Percentiles rank a stretch among this genome's conserved stretches.
These are phyloP conservation scores for Cadophora gregata DNA, from an alignment of 2,329 filamentous ascomycete genomes.

Conservation along the genomic window DNA sequence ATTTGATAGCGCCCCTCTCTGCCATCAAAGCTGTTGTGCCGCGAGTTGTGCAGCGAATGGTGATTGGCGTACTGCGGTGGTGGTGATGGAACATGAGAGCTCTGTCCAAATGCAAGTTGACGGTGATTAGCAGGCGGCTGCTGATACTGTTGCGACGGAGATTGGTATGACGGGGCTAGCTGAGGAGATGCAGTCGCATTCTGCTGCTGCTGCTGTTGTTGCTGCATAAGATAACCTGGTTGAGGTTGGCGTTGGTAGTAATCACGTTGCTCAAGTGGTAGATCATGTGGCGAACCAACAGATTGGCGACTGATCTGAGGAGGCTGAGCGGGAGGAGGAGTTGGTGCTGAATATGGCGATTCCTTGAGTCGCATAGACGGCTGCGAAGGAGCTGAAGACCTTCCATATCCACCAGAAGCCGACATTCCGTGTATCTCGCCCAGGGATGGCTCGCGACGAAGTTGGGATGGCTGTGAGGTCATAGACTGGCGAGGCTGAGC, in stretches of 20 bases:
- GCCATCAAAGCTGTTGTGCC: conserved; percentile 43
- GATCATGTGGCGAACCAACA: conserved; percentile 40
- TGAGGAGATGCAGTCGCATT: conserved; percentile 38
- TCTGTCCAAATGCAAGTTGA: conserved; percentile 41
- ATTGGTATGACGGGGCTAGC: conserved; percentile 38
- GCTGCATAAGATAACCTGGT: conserved; percentile 37
- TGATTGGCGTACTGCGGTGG: conserved; percentile 37
- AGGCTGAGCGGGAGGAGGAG: conserved; percentile 36
- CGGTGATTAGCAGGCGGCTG: conserved; percentile 37
- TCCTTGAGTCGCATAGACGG: conserved; percentile 42
- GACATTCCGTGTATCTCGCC: conserved; percentile 40
- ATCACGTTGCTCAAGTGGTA: conserved; percentile 41
- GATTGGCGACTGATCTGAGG: conserved; percentile 35
- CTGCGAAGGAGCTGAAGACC: conserved; percentile 36
- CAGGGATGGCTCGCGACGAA: conserved; percentile 41
- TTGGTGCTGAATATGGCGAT: conserved; percentile 43
- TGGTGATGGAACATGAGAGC: conserved; percentile 39
- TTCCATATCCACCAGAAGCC: conserved; percentile 37
- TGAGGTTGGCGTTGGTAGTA: conserved; percentile 42
- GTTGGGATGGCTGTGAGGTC: conserved; percentile 36
- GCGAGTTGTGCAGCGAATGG: conserved; percentile 38
- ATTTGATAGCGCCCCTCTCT: conserved; percentile 38
- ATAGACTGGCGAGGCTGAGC: conserved; percentile 41
- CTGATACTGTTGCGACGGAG: conserved; percentile 35
- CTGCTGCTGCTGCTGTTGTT: conserved; percentile 39